Evolutionary conservation across 2,329 filamentous ascomycete species (phyloP), one percentile per base, ranked within the genome.

Genomic region (Talaromyces sp.): DNA sequence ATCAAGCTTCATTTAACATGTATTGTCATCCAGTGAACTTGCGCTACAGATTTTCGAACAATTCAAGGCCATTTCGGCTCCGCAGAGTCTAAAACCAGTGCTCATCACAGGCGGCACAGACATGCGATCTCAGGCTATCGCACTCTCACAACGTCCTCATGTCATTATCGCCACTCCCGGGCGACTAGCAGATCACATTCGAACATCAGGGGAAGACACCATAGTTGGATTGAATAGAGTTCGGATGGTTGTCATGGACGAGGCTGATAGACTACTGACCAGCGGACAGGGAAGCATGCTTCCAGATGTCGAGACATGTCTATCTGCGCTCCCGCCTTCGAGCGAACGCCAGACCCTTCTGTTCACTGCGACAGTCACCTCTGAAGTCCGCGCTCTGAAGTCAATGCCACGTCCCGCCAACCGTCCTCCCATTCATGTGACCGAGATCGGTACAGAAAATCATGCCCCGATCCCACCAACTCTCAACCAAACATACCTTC

Each of bases 21-120:
- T 66, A 41, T 63, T 45, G 57, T 19, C 48, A 11, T 31, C 22
- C 27, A 87, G 91, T 72, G 95, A 99, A 80, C 86, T 99, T 65
- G 95, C 95, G 3, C 85, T 98, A 24, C 95, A 99, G 75, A 97
- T 99, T 59, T 96, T 90, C 76, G 95, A 99, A 79, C 95, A 99
- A 77, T 89, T 98, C 81, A 92, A 92, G 74, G 95, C 95, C 14
- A 92, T 99, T 63, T 94, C 92, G 2, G 88, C 93, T 3, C 90
- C 91, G 0, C 92, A 97, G 72, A 90, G 89, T 64, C 85, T 99
- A 70, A 97, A 97, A 76, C 88, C 90, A 3, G 84, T 94, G 52
- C 85, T 99, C n/a, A 85, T 99, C 48, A 98, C 92, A 0, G 95
- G 95, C 60, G 95, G 95, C 43, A 87, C 90, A 35, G 94, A 99